Evolutionary conservation across 2,329 filamentous ascomycete genomes (phyloP), one percentile per base, ranked within the genome.

Genomic region (Fusarium sp.): DNA sequence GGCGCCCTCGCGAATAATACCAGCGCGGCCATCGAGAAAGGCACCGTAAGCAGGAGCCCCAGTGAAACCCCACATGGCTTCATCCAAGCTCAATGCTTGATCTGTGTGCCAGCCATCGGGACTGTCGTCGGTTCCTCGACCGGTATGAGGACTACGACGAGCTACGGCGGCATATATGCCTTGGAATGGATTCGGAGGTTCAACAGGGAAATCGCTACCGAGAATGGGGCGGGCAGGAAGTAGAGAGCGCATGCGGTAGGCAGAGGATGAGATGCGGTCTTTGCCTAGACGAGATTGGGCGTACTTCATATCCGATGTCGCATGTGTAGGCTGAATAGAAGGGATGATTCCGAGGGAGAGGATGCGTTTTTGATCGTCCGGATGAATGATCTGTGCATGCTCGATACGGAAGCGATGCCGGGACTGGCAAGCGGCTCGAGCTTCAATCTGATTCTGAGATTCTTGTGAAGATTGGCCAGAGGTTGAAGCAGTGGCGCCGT

Each of bases 191-290:
- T 87, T 85, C 0, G 89, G 85, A 4, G 89, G 90, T 75, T 92
- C 90, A 9, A 92, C 90, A 37, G 90, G 90, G 70, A 92, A 92
- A 72, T 92, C 90, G 49, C 88, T 91, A 4, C 90, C 90, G 2
- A 92, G 82, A 1, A 91, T 78, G 6, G 86, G 86, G 0, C 76
- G 77, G 13, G 84, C 74, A 26, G 84, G 80, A 3, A 90, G 82
- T 3, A 92, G 77, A 0, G 86, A 88, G 12, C 81, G 81, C 89
- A 92, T 91, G 23, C 89, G 83, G 76, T 92, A 92, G 2, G 89
- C 90, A 62, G 88, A 86, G 15, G 79, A 72, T 18, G 75, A 74
- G 1, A 86, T 86, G 23, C 90, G 85, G 26, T 83, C 77, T 11
- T 74, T 71, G 0, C 90, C 90, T 0, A 92, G 85, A 8, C 90